Conservation (phyloP, 768 basidiomycete genomes). For the Suillus tomentosus region DNA sequence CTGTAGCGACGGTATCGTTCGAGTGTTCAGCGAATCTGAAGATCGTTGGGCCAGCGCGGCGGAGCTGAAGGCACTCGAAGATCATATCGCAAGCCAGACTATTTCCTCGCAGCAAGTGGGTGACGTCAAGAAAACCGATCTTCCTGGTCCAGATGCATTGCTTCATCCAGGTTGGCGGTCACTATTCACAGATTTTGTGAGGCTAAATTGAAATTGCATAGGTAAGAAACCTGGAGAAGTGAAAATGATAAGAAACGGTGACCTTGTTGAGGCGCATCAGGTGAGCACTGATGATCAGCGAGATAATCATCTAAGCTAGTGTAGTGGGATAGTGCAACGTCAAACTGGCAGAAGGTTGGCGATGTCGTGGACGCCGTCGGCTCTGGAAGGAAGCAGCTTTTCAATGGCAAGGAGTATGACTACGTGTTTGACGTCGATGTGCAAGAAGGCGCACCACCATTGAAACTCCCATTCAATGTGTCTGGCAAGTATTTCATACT, state of each 20-base stretch:
- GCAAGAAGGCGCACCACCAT: conserved; percentile 85
- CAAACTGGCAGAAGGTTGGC: conserved; percentile 90
- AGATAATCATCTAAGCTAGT: conserved; percentile 12
- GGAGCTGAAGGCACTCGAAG: conserved; percentile 71
- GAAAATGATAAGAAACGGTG: conserved; percentile 83
- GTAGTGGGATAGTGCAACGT: conserved; percentile 77
- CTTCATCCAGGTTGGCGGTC: conserved; percentile 59
- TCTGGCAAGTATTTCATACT: conserved; percentile 53
- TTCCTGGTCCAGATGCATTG: conserved; percentile 86
- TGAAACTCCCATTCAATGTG: conserved; percentile 93
- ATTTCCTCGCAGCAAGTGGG: conserved; percentile 87
- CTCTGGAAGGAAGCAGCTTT: conserved; percentile 86
- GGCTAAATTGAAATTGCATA: conserved; percentile 28
- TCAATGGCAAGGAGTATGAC: conserved; percentile 93
- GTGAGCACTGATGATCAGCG: conserved; percentile 41
- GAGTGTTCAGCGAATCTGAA: conserved; percentile 78
- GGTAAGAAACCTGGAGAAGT: conserved; percentile 95
- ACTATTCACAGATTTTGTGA: background rate
- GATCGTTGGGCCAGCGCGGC: conserved; percentile 71
- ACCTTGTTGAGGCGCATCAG: conserved; percentile 88
- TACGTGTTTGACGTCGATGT: conserved; percentile 99
- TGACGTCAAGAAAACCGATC: conserved; percentile 89
- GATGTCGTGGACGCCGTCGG: conserved; percentile 96
- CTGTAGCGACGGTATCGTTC: conserved; percentile 82
- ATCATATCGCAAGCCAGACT: conserved; percentile 73